Base-by-base conservation (phyloP, 192 early-diverging fungal genomes). In the Entophlyctis luteolus region DNA sequence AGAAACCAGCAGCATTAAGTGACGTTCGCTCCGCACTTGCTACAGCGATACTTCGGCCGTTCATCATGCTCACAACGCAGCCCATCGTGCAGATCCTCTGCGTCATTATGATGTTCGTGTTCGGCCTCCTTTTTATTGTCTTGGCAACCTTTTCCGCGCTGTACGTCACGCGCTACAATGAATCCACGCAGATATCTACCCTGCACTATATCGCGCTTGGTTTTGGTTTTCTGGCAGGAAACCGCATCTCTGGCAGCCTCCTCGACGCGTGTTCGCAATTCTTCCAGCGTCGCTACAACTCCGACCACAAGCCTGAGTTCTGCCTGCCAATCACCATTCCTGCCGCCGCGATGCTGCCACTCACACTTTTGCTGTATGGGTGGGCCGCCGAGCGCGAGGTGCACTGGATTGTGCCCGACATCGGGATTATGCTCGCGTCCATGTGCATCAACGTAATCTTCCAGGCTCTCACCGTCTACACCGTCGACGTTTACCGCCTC, bases 391-490 rank as follows among this genome's bases (percentile, higher is more conserved):
- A 53, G 25, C 22, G 29, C 50, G 25, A 20, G 0, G 50, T 53
- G 2, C 50, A 53, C 50, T 53, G 50, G 50, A 53, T 53, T 23
- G 50, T 53, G 18, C 50, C 50, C 14, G 50, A 53, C 50, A 53
- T 53, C 29, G 50, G 50, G 23, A 53, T 53, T 25, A 23, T 23
- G 18, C 50, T 53, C 1, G 22, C 29, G 2, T 16, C 18, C 14
- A 53, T 53, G 50, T 22, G 18, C 25, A 28, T 53, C 18, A 53
- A 53, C 50, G 25, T 53, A 14, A 53, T 28, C 2, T 53, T 53
- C 50, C 50, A 53, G 25, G 50, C 50, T 16, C 50, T 53, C 1
- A 53, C 50, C 14, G 50, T 53, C 1, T 53, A 53, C 25, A 53
- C 50, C 1, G 50, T 53, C 16, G 50, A 53, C 25, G 50, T 53